These are phyloP conservation scores for Aethionema arabicum DNA, from an alignment of 345 rosid species.

Conservation along the genomic window DNA sequence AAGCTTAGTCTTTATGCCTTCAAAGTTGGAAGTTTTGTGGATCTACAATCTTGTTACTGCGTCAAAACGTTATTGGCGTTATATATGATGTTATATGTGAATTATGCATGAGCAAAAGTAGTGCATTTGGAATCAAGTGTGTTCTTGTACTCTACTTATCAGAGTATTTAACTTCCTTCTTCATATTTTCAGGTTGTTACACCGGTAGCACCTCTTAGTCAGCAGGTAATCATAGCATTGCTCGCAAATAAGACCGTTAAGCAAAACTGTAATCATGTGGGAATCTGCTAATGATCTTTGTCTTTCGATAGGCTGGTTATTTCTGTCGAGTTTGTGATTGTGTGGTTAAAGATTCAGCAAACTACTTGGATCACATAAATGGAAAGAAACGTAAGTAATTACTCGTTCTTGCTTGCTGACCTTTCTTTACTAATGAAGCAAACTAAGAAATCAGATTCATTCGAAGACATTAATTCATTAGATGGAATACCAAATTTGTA, in stretches of 20 bases:
- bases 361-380: slow-evolving; percentile 98
- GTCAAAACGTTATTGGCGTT: background rate
- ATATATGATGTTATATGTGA: slow-evolving; percentile 3
- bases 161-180: slow-evolving; percentile 1
- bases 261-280: background rate
- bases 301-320: slow-evolving; percentile 79
- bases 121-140: background rate
- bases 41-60: slow-evolving; percentile 1
- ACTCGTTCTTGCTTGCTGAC: slow-evolving; percentile 12
- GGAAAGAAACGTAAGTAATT: slow-evolving; percentile 84
- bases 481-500: slow-evolving; percentile 19
- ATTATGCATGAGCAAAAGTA: background rate
- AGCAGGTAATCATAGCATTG: slow-evolving; percentile 59
- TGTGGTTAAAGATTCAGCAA: slow-evolving; percentile 98
- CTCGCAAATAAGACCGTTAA: slow-evolving; percentile 5
- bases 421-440: slow-evolving; percentile 5
- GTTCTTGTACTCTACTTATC: background rate
- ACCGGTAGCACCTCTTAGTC: slow-evolving; percentile 96
- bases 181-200: slow-evolving; percentile 79
- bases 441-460: slow-evolving; percentile 2
- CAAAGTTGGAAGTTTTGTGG: slow-evolving; percentile 9
- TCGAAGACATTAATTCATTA: slow-evolving; percentile 8
- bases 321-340: slow-evolving; percentile 93
- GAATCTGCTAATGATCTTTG: slow-evolving; percentile 19
- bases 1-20: slow-evolving; percentile 15